A percentile compares a stretch with the other conserved stretches of the same genome.
phyloP scores from a whole-genome alignment of 2,329 filamentous ascomycete species.

The Blumeria graminis region DNA sequence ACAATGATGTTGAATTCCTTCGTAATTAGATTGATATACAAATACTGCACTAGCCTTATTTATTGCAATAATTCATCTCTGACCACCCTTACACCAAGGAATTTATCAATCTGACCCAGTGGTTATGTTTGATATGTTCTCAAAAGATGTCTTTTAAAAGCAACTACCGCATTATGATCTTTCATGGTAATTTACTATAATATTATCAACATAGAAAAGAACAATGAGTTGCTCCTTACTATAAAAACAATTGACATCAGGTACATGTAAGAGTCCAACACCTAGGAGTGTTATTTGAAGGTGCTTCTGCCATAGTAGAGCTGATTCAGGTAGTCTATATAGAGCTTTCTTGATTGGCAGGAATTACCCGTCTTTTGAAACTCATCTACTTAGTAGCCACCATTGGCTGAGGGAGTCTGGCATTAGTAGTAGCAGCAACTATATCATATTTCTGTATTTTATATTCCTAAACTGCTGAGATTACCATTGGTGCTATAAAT shows the following conservation, averaged over 20 bases:
- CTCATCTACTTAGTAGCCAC: background rate
- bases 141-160: background rate
- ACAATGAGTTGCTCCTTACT: background rate
- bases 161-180: background rate
- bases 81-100: background rate
- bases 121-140: background rate
- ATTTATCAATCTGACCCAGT: background rate
- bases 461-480: background rate
- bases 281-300: background rate
- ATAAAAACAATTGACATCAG: background rate
- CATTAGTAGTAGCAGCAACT: too few species aligned
- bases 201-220: slow-evolving; percentile 1
- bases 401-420: background rate
- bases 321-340: background rate
- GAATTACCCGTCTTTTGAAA: background rate
- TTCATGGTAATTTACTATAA: background rate
- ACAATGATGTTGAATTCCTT: background rate
- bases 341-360: background rate
- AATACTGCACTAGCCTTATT: background rate
- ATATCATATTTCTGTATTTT: background rate
- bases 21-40: background rate
- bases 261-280: background rate
- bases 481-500: background rate
- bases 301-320: background rate
- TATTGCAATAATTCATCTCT: background rate